A percentile compares a stretch with the other conserved stretches of the same genome.
Evolutionary conservation across 2,329 filamentous ascomycete species (phyloP).

Genomic region (Venturia nashicola): DNA sequence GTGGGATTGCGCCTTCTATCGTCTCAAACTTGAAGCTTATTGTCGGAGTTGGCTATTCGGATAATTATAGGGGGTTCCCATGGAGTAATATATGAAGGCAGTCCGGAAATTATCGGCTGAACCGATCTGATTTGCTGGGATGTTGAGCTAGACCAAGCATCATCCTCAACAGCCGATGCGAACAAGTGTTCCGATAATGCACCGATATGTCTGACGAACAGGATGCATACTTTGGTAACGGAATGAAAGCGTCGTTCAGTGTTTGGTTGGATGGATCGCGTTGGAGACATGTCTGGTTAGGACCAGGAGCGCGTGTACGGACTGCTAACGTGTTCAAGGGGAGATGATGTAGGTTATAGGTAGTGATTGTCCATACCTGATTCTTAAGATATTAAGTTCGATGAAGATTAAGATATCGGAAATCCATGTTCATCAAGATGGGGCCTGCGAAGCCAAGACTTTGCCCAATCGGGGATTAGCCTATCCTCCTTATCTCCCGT

Average conservation of each 20-base stretch:
- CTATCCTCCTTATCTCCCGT: not conserved
- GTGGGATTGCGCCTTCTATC: too few relatives aligned
- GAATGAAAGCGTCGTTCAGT: not conserved
- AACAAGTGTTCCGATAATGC: not conserved
- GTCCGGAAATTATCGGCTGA: not conserved
- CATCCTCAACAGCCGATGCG: not conserved
- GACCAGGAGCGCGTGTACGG: not conserved
- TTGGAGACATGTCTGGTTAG: not conserved
- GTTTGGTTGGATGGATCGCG: not conserved
- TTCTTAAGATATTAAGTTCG: too few relatives aligned
- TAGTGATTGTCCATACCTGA: too few relatives aligned
- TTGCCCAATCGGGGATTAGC: not conserved
- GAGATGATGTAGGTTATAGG: too few relatives aligned
- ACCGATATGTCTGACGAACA: slow-evolving; percentile 4
- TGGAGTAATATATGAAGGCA: not conserved
- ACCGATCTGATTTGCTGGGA: not conserved
- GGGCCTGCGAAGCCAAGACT: too few relatives aligned
- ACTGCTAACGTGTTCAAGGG: not conserved
- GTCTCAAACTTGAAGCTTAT: too few relatives aligned
- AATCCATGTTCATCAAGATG: too few relatives aligned
- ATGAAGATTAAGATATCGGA: too few relatives aligned
- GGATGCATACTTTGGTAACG: not conserved
- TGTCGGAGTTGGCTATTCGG: not conserved
- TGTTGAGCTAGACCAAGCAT: not conserved
- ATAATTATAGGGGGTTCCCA: too few relatives aligned